Evolutionary conservation across 495 filamentous ascomycete genomes (phyloP), one percentile per base, ranked within the genome.

Genomic region (Aspergillus heteromorphus): DNA sequence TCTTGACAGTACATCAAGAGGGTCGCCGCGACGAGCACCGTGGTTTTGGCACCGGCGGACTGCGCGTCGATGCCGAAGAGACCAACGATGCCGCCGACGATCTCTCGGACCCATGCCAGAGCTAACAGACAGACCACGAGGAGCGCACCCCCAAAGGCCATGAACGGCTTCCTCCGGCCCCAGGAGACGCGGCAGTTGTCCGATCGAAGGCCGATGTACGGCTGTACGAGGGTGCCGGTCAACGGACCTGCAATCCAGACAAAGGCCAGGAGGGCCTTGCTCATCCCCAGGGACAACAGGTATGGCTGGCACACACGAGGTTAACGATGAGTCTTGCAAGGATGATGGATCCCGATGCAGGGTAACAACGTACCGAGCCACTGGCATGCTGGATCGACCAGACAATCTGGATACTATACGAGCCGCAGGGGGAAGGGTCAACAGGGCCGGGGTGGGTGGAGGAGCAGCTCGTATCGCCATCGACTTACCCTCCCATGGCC

Each of bases 171-270:
- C 52, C 91, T 78, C 72, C 85, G 90, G 13, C 91, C 91, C 85
- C 86, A 92, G 23, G 76, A 62, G 2, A 83, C 71, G 38, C 88
- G 83, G 64, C 88, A 91, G 58, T 87, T 88, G 60, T 96, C 91
- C 62, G 88, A 92, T 56, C 87, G 79, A 62, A 95, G 89, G 54
- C 91, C 91, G 13, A 96, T 82, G 63, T 92, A 92, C 16, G 91
- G 91, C 71, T 96, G 91, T 16, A 96, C 90, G 31, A 96, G 71
- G 2, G 81, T 82, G 13, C 91, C 91, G 2, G 88, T 88, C 16
- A 96, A 73, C 2, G 91, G 91, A 2, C 91, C 89, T 7, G 90
- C 90, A 51, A 96, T 89, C 91, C 91, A 96, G 25, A 95, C 91
- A 49, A 95, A 75, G 10, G 91, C 90, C 69, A 95, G 85, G 11